Conservation (phyloP, 139 green algal genomes). For the Chlorella sp. region DNA sequence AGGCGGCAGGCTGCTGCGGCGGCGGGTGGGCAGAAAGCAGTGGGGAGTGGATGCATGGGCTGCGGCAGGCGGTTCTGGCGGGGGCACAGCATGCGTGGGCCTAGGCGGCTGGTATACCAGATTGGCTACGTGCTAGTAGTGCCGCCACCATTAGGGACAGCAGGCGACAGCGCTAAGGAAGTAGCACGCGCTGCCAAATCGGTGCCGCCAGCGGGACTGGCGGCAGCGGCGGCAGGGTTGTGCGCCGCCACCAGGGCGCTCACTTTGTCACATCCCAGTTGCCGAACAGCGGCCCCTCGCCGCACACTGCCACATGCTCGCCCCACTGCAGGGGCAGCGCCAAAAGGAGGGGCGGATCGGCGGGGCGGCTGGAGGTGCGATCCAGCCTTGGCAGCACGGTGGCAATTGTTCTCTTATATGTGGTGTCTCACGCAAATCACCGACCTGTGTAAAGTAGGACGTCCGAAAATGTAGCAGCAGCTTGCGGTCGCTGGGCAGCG, state of each 20-base stretch:
- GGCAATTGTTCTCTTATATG: too few relatives aligned
- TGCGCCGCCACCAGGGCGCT: background rate
- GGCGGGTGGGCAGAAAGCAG: background rate
- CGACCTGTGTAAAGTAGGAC: constrained; percentile 35
- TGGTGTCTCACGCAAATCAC: background rate
- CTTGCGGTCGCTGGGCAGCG: background rate
- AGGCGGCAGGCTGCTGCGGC: too few relatives aligned
- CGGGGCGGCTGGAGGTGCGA: too few relatives aligned
- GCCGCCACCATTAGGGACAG: background rate
- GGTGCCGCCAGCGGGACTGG: background rate
- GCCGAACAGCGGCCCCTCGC: constrained; percentile 38
- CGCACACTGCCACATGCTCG: constrained; percentile 45
- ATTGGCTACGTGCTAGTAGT: background rate
- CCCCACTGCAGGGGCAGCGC: constrained; percentile 33
- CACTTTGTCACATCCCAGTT: constrained; percentile 42
- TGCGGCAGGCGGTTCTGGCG: background rate
- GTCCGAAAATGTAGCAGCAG: constrained; percentile 41
- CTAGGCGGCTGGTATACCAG: too few relatives aligned
- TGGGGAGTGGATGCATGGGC: too few relatives aligned
- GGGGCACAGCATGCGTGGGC: too few relatives aligned
- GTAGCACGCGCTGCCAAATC: background rate
- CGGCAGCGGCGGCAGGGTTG: background rate
- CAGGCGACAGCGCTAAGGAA: background rate
- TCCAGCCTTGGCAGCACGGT: too few relatives aligned
- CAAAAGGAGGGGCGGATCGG: background rate